Base-by-base conservation (phyloP, 2,329 filamentous ascomycete species). In the Beauveria asiatica region DNA sequence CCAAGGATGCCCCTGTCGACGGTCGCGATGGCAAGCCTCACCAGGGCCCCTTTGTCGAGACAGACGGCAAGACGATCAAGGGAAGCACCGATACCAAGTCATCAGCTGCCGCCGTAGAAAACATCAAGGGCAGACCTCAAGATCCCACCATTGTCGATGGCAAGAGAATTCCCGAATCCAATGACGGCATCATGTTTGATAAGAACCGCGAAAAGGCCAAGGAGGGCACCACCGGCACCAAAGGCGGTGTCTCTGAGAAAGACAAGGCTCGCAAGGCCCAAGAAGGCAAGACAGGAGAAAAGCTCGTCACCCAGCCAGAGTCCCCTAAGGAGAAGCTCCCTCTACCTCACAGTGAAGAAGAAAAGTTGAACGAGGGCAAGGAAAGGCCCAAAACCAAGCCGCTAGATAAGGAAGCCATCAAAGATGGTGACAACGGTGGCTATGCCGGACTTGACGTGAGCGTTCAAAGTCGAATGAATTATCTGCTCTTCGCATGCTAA, bases 21-120 rank as follows among this genome's bases (percentile, higher is more conserved):
- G 92, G 92, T 50, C 88, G 89, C 67, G 94, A 97, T 75, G 94
- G 94, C 52, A 94, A 92, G 76, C 94, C 94, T 51, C 93, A 97
- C 70, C 84, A 87, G 21, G 94, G 94, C 1, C 94, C 94, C 6
- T 87, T 84, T 69, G 85, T 92, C 61, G 84, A 86, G 63, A 82
- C 79, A 17, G 73, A 75, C 49, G 73, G 73, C 42, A 57, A 48
- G 53, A 73, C 75, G 55, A 64, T 68, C 21, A 50, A 52, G 8
- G 64, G 64, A 27, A 64, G 69, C 23, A 67, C 70, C 53, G 72
- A 74, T 3, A 67, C 69, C 30, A 59, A 59, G 27, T 37, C 37
- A n/a, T 33, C 54, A n/a, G 25, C 49, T 17, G 56, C 37, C 6
- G 68, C 73, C 51, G 69, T 72, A 49, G 68, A 73, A 13, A 66